Conservation (phyloP, 2,329 filamentous ascomycete genomes). For the Fusarium nelsonii region DNA sequence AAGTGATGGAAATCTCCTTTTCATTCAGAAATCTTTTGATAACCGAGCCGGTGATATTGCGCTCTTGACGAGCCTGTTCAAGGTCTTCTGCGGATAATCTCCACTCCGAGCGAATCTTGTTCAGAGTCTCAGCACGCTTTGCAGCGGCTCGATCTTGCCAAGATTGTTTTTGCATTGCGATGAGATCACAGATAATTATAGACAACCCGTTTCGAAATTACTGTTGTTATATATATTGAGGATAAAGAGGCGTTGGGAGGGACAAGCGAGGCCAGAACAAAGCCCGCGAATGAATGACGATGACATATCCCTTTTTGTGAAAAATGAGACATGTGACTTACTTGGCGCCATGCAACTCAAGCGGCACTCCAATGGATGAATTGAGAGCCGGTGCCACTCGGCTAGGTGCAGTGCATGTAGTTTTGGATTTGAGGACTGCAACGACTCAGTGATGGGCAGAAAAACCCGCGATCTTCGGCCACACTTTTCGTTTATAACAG, state of each 20-base stretch:
- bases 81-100: conserved; percentile 31
- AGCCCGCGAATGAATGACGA: conserved; percentile 2
- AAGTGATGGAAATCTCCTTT: conserved; percentile 12
- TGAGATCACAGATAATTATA: rapidly evolving
- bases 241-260: background rate
- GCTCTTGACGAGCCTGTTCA: conserved; percentile 15
- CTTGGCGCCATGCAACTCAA: too few relatives aligned
- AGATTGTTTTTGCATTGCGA: background rate
- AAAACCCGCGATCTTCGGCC: too few relatives aligned
- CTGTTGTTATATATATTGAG: background rate
- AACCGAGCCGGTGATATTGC: conserved; percentile 35
- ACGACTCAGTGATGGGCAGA: too few relatives aligned
- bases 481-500: too few relatives aligned
- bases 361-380: too few relatives aligned
- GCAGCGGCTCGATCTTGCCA: conserved; percentile 39
- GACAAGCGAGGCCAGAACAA: background rate
- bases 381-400: too few relatives aligned
- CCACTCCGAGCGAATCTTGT: conserved; percentile 41
- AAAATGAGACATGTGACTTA: background rate
- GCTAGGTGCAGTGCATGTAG: too few relatives aligned
- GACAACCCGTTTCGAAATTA: rapidly evolving
- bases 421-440: too few relatives aligned
- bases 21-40: conserved; percentile 38
- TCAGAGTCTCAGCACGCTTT: conserved; percentile 31
- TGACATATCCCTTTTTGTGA: background rate